Percentiles rank a stretch among this genome's conserved stretches.
Evolutionary conservation across 139 green algal species (phyloP).

Genomic region (Chlamydomonas sp.): DNA sequence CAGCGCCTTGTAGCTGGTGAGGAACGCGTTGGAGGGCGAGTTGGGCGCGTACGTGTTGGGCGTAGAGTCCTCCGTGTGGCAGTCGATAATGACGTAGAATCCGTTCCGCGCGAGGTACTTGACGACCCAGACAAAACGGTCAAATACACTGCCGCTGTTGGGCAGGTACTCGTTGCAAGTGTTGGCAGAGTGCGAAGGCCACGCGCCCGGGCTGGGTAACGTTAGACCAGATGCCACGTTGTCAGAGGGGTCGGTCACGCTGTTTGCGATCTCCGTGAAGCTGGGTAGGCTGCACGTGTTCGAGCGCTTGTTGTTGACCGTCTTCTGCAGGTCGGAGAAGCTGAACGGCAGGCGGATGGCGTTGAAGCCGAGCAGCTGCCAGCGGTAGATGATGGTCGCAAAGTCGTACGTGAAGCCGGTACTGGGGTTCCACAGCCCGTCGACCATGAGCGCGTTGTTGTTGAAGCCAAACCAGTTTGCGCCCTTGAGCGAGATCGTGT

Average conservation of each 20-base stretch:
- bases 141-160: conserved; percentile 28
- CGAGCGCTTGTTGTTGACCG: neutral
- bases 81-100: conserved; percentile 53
- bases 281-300: too few relatives aligned
- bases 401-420: conserved; percentile 26
- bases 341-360: conserved; percentile 45
- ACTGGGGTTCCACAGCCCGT: conserved; percentile 10
- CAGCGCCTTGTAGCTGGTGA: too few relatives aligned
- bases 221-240: neutral
- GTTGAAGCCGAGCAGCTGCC: conserved; percentile 57
- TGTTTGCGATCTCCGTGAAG: conserved; percentile 1
- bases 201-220: neutral
- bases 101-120: conserved; percentile 38
- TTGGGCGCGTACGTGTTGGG: too few relatives aligned
- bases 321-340: conserved; percentile 1
- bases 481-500: conserved; percentile 1
- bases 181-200: neutral
- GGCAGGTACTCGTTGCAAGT: conserved; percentile 33
- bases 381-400: conserved; percentile 38
- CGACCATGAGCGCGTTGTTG: conserved; percentile 14
- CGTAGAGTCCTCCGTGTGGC: conserved; percentile 20
- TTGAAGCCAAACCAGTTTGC: conserved; percentile 18
- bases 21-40: too few relatives aligned
- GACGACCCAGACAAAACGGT: conserved; percentile 43
- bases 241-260: neutral